Conservation (phyloP, 176 grass and related monocot species). For the Echinochloa phyllopogon region DNA sequence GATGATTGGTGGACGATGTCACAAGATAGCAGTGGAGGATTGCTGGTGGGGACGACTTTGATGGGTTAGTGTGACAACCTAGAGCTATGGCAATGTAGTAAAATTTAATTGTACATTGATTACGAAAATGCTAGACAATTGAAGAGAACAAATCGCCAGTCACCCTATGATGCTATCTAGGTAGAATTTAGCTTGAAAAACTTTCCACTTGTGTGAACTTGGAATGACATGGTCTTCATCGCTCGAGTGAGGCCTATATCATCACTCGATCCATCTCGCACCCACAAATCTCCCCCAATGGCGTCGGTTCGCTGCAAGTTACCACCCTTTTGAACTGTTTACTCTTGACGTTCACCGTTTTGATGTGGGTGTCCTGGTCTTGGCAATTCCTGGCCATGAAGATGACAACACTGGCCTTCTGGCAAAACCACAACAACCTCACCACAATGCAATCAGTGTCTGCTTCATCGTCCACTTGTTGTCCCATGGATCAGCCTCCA, state of each 20-base stretch:
- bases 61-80: too few species aligned
- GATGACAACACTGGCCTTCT: slow-evolving; percentile 28
- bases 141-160: too few species aligned
- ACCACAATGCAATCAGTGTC: background rate
- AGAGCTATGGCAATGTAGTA: too few species aligned
- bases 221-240: background rate
- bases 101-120: too few species aligned
- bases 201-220: background rate
- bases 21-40: too few species aligned
- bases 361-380: background rate
- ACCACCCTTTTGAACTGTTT: background rate
- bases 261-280: slow-evolving; percentile 36
- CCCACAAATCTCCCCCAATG: slow-evolving; percentile 19
- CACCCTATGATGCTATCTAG: too few species aligned
- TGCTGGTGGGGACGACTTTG: too few species aligned
- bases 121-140: too few species aligned
- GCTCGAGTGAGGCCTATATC: slow-evolving; percentile 12
- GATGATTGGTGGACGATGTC: too few species aligned
- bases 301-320: background rate
- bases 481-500: too few species aligned
- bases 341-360: slow-evolving; percentile 20
- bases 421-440: slow-evolving; percentile 33
- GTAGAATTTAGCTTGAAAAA: background rate
- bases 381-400: background rate
- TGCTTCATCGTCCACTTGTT: background rate